These are phyloP conservation scores for Digitaria exilis DNA, from an alignment of 202 grass and related monocot genomes.

Conservation along the genomic window DNA sequence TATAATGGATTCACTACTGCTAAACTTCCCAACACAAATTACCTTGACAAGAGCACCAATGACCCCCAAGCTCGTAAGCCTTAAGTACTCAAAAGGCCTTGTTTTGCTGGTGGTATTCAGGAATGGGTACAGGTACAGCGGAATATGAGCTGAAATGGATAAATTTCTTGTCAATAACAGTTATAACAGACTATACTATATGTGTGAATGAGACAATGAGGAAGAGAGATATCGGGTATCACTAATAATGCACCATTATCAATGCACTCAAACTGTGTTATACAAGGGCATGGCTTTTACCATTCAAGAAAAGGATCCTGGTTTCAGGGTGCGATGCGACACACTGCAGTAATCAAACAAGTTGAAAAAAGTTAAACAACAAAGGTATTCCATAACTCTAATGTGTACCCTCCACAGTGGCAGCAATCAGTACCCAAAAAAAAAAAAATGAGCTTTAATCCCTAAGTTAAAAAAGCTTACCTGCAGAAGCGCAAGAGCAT, in stretches of 20 bases:
- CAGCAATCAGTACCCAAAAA: neutral
- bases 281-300: slow-evolving; percentile 43
- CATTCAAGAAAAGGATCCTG: slow-evolving; percentile 92
- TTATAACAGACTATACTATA: neutral
- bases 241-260: slow-evolving; percentile 16
- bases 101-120: slow-evolving; percentile 97
- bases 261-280: neutral
- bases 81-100: slow-evolving; percentile 91
- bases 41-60: slow-evolving; percentile 99
- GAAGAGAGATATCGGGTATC: neutral
- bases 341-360: slow-evolving; percentile 62
- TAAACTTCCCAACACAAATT: slow-evolving; percentile 24
- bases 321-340: slow-evolving; percentile 96
- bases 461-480: slow-evolving; percentile 26
- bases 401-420: neutral
- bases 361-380: neutral
- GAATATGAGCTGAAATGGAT: slow-evolving; percentile 84
- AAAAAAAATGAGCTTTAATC: neutral
- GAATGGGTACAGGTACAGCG: slow-evolving; percentile 91
- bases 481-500: slow-evolving; percentile 96
- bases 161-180: slow-evolving; percentile 8
- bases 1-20: neutral
- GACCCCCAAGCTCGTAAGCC: slow-evolving; percentile 94
- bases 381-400: slow-evolving; percentile 6
- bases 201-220: neutral